Conservation (phyloP, 1,139 yeast species). For the Blastobotrys niveus region DNA sequence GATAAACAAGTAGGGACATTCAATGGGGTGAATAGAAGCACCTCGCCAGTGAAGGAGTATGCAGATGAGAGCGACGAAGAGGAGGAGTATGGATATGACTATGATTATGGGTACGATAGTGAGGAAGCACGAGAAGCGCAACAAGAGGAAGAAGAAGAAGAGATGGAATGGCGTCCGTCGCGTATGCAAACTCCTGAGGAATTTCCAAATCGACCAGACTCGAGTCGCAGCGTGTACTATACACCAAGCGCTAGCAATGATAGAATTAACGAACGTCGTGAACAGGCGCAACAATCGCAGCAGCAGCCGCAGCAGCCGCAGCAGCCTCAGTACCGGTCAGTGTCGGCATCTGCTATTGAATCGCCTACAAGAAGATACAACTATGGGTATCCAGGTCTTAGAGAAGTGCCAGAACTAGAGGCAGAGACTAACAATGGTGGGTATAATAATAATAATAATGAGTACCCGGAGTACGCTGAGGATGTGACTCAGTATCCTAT, state of each 20-base stretch:
- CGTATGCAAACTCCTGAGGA: background rate
- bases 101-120: too few species aligned
- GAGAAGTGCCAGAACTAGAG: background rate
- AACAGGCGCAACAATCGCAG: too few species aligned
- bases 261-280: background rate
- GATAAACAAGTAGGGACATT: conserved; percentile 4
- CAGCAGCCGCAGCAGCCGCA: background rate
- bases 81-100: too few species aligned
- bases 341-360: background rate
- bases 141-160: background rate
- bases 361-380: background rate
- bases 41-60: conserved; percentile 4
- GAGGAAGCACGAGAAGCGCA: background rate
- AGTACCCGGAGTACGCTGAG: too few species aligned
- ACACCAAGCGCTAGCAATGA: conserved; percentile 17
- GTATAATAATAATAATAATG: too few species aligned
- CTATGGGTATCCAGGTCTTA: background rate
- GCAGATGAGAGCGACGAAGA: background rate
- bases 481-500: background rate
- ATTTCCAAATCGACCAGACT: conserved; percentile 15
- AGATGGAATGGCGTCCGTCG: background rate
- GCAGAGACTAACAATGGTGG: background rate
- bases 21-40: conserved; percentile 3
- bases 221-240: conserved; percentile 20
- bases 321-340: background rate